Conservation (phyloP, 1,284 basidiomycete species). For the Trichosporon sp. region DNA sequence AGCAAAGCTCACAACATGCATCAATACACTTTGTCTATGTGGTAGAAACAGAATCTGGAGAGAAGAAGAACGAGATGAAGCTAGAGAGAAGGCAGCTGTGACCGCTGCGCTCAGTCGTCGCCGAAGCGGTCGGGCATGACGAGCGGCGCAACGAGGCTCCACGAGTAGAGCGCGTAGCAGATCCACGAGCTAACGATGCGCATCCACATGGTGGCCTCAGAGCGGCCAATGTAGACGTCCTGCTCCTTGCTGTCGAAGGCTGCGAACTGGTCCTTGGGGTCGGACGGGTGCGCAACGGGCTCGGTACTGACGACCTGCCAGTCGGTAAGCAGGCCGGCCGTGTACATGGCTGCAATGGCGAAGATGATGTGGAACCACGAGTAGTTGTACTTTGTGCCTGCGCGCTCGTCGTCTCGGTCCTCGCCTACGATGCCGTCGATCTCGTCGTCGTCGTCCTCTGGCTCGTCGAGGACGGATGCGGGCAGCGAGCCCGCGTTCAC, state of each 20-base stretch:
- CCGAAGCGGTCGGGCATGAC: constrained; percentile 65
- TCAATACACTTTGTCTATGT: constrained; percentile 12
- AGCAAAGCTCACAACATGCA: constrained; percentile 6
- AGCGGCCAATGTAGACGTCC: constrained; percentile 93
- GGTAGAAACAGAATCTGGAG: constrained; percentile 1
- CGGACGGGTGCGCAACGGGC: constrained; percentile 32
- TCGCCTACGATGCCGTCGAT: constrained; percentile 64
- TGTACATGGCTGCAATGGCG: constrained; percentile 93
- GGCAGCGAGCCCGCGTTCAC: constrained; percentile 96
- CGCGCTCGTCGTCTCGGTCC: constrained; percentile 82
- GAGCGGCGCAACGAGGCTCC: constrained; percentile 85
- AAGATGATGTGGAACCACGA: constrained; percentile 99
- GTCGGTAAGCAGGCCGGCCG: constrained; percentile 96
- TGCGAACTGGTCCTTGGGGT: constrained; percentile 15
- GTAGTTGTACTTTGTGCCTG: constrained; percentile 98
- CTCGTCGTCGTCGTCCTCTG: constrained; percentile 67
- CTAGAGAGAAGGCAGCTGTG: too few relatives aligned
- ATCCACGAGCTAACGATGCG: constrained; percentile 91
- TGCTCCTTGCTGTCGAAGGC: constrained; percentile 19
- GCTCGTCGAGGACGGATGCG: constrained; percentile 80
- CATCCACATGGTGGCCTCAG: constrained; percentile 99
- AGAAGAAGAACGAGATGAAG: not conserved
- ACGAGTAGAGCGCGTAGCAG: constrained; percentile 80
- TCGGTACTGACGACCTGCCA: constrained; percentile 59
- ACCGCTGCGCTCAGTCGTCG: constrained; percentile 28